Conservation (phyloP, 495 filamentous ascomycete genomes). For the Hypoxylon rickii region DNA sequence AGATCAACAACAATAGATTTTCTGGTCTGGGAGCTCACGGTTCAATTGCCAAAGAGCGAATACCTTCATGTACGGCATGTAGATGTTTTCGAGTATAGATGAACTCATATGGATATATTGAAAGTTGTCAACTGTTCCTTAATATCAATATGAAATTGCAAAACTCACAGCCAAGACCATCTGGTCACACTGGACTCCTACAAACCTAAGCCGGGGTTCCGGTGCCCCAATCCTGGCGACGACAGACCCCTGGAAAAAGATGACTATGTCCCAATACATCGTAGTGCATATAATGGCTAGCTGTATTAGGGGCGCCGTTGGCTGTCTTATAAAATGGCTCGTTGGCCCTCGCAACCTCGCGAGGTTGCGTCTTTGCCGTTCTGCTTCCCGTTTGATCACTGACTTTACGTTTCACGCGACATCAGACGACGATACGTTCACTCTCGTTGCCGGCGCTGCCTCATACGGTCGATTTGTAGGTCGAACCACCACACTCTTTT, state of each 20-base stretch:
- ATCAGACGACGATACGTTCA: slow-evolving; percentile 11
- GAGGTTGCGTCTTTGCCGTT: too few species aligned
- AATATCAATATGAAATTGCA: neutral
- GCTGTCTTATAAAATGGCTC: slow-evolving; percentile 21
- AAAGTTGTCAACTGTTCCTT: neutral
- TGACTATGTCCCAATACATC: slow-evolving; percentile 21
- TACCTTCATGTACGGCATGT: too few species aligned
- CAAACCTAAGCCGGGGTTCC: neutral
- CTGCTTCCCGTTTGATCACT: too few species aligned
- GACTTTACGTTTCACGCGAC: too few species aligned
- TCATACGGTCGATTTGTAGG: neutral
- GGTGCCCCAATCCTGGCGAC: neutral
- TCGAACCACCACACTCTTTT: slow-evolving; percentile 21
- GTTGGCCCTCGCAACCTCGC: slow-evolving; percentile 10
- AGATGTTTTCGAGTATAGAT: too few species aligned
- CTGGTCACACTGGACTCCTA: neutral
- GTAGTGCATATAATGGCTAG: slow-evolving; percentile 11
- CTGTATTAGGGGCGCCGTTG: slow-evolving; percentile 13
- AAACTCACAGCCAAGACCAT: neutral
- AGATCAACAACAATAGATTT: neutral
- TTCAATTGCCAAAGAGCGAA: too few species aligned
- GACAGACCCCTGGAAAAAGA: slow-evolving; percentile 5
- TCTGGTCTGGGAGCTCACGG: too few species aligned
- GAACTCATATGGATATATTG: neutral
- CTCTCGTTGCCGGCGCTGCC: neutral